A percentile compares a stretch with the other conserved stretches of the same genome.
phyloP scores from a whole-genome alignment of 768 basidiomycete species.

The Agaricus blazei region DNA sequence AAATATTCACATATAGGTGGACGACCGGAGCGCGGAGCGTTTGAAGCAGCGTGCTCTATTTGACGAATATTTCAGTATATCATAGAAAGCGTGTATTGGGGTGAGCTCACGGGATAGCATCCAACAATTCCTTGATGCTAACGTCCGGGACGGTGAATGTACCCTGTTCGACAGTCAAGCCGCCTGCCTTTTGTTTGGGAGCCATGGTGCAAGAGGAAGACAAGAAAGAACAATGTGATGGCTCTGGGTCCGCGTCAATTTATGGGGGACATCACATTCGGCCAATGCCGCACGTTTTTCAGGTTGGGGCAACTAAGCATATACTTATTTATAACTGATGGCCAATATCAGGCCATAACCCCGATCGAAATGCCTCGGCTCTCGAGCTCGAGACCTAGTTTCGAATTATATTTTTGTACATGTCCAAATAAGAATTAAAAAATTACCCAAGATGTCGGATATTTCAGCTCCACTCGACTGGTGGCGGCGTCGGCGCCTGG shows the following conservation, averaged over 20 bases:
- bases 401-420: too few species aligned
- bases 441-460: too few species aligned
- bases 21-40: constrained; percentile 80
- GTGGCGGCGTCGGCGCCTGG: too few species aligned
- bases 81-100: background rate
- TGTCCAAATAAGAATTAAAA: too few species aligned
- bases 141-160: constrained; percentile 74
- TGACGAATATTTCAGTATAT: constrained; percentile 1
- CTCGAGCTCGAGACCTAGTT: too few species aligned
- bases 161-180: constrained; percentile 46
- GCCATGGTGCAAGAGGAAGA: constrained; percentile 23
- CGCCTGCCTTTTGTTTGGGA: constrained; percentile 24
- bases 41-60: constrained; percentile 80
- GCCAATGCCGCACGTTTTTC: constrained; percentile 13
- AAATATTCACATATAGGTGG: constrained; percentile 63
- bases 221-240: constrained; percentile 10
- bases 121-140: constrained; percentile 81
- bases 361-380: background rate
- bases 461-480: too few species aligned
- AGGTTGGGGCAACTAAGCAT: background rate
- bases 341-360: too few species aligned
- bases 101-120: constrained; percentile 69
- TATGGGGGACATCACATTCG: constrained; percentile 19
- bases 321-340: too few species aligned
- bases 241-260: constrained; percentile 15